phyloP scores from a whole-genome alignment of 2,329 filamentous ascomycete genomes.

The Pseudocercospora ulei region DNA sequence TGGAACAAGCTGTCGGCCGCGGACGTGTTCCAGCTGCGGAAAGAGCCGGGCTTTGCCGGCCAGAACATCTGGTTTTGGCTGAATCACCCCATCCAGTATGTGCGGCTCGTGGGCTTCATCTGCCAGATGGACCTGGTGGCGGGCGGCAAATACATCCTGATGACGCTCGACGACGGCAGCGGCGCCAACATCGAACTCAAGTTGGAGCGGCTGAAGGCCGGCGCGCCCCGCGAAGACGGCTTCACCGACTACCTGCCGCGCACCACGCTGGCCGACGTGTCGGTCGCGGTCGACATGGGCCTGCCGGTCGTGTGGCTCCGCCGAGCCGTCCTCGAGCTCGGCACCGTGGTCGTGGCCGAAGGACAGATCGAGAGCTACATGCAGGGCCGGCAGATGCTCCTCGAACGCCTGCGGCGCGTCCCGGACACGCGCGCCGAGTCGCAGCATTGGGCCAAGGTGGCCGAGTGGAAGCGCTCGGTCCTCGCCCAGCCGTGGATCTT shows the following conservation, averaged over 20 bases:
- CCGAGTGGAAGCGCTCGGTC: constrained; percentile 43
- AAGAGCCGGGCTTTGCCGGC: constrained; percentile 44
- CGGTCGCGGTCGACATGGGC: constrained; percentile 34
- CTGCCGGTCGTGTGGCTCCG: constrained; percentile 41
- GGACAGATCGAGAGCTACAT: constrained; percentile 48
- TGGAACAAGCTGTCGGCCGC: constrained; percentile 54
- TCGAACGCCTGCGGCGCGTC: constrained; percentile 46
- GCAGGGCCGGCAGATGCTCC: constrained; percentile 43
- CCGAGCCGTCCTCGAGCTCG: constrained; percentile 36
- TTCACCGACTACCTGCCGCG: constrained; percentile 30
- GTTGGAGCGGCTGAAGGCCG: constrained; percentile 36
- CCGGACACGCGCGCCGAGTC: constrained; percentile 48
- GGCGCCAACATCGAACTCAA: constrained; percentile 50
- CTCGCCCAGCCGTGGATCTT: constrained; percentile 49
- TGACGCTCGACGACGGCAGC: constrained; percentile 54
- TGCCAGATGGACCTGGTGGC: constrained; percentile 36
- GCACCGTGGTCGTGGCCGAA: constrained; percentile 48
- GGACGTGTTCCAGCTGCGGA: constrained; percentile 47
- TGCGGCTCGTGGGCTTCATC: constrained; percentile 40
- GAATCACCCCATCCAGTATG: constrained; percentile 45
- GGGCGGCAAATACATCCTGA: constrained; percentile 39
- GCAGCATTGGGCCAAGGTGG: constrained; percentile 45
- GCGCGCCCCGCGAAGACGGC: neutral
- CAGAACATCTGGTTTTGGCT: constrained; percentile 49
- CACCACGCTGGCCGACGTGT: constrained; percentile 36